Evolutionary conservation across 2,329 filamentous ascomycete genomes (phyloP).

Genomic region (Sporothrix luriei): DNA sequence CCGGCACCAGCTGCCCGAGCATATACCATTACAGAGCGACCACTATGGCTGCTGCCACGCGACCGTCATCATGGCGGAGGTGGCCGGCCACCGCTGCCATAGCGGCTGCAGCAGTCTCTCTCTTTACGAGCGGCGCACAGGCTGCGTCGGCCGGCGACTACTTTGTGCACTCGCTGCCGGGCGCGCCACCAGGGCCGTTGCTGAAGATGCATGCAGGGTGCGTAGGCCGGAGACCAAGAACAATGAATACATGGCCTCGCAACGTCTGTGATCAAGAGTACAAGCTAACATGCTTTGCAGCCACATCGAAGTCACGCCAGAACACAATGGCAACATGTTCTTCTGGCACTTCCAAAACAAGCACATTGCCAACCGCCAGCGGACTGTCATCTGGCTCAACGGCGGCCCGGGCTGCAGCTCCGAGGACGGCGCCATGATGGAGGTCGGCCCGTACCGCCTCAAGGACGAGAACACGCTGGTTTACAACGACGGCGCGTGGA

Average conservation of each 20-base stretch:
- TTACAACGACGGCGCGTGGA: conserved; percentile 94
- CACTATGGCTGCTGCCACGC: conserved; percentile 28
- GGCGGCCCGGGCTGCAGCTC: conserved; percentile 96
- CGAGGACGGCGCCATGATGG: conserved; percentile 94
- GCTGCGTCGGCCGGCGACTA: conserved; percentile 74
- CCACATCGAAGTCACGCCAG: conserved; percentile 85
- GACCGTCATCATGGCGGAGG: conserved; percentile 37
- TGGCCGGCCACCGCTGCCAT: conserved; percentile 38
- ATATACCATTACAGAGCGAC: background rate
- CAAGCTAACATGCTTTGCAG: conserved; percentile 50
- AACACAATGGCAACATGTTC: conserved; percentile 90
- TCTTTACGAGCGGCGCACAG: conserved; percentile 45
- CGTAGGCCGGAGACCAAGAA: conserved; percentile 43
- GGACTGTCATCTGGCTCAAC: conserved; percentile 95
- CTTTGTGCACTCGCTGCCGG: conserved; percentile 82
- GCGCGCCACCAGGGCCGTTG: conserved; percentile 74
- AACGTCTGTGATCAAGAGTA: background rate
- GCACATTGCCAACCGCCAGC: conserved; percentile 87
- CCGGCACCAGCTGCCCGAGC: background rate
- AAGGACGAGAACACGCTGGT: conserved; percentile 70
- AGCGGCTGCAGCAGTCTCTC: conserved; percentile 47
- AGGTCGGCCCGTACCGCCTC: conserved; percentile 89
- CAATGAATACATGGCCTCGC: no score
- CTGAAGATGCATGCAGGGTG: conserved; percentile 99
- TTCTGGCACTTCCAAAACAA: conserved; percentile 98